A percentile compares a stretch with the other conserved stretches of the same genome.
Conservation (phyloP, 1,284 basidiomycete genomes). For the Meripilus lineatus region DNA sequence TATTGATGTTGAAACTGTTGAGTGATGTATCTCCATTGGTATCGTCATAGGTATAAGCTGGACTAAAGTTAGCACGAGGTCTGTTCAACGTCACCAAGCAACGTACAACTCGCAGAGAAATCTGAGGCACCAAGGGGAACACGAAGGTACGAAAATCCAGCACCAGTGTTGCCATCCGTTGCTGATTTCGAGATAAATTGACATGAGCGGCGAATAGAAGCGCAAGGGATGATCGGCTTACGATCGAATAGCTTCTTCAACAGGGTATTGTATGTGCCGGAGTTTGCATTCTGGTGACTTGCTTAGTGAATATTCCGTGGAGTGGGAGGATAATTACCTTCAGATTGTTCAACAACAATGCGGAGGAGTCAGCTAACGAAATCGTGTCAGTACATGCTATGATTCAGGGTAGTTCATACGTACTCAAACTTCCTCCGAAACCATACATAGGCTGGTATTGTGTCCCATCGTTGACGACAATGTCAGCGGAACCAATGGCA, state of each 20-base stretch:
- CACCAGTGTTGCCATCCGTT: slow-evolving; percentile 39
- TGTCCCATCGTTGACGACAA: slow-evolving; percentile 36
- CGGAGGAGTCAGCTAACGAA: slow-evolving; percentile 44
- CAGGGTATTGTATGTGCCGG: slow-evolving; percentile 39
- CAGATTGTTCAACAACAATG: slow-evolving; percentile 38
- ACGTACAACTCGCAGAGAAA: slow-evolving; percentile 29
- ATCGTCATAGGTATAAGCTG: slow-evolving; percentile 47
- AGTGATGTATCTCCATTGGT: slow-evolving; percentile 38
- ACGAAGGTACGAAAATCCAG: slow-evolving; percentile 47
- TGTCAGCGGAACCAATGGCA: slow-evolving; percentile 37
- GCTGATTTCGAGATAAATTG: slow-evolving; percentile 23
- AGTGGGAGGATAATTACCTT: slow-evolving; percentile 38
- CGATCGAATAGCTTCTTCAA: slow-evolving; percentile 43
- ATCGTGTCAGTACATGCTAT: no score
- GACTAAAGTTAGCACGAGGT: neutral
- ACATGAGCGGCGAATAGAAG: slow-evolving; percentile 1
- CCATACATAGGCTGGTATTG: slow-evolving; percentile 43
- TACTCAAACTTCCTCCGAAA: slow-evolving; percentile 45
- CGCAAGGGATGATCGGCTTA: slow-evolving; percentile 17
- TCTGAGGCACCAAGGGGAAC: slow-evolving; percentile 50
- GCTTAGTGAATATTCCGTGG: no score
- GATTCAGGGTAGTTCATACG: neutral
- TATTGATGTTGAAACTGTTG: slow-evolving; percentile 36
- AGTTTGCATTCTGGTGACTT: slow-evolving; percentile 35
- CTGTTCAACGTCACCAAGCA: neutral